phyloP scores from a whole-genome alignment of 768 basidiomycete species.

The Russula foetens region DNA sequence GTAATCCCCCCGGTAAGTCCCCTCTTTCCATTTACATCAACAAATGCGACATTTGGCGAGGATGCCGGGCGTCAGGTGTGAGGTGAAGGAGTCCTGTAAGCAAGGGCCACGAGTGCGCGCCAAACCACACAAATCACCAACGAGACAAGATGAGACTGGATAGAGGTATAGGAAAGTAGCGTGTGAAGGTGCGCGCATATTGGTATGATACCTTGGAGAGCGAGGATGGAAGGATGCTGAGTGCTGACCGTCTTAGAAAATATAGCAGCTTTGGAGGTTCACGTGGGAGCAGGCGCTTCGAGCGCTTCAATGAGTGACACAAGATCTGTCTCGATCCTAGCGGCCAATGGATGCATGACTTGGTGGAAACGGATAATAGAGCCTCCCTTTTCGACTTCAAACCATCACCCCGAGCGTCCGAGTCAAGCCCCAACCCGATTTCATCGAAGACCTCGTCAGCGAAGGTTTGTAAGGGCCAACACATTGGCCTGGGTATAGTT shows the following conservation, averaged over 20 bases:
- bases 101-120: slow-evolving; percentile 63
- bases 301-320: slow-evolving; percentile 55
- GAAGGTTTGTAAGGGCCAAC: slow-evolving; percentile 55
- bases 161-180: slow-evolving; percentile 45
- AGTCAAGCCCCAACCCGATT: slow-evolving; percentile 51
- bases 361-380: slow-evolving; percentile 58
- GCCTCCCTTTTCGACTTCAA: slow-evolving; percentile 62
- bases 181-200: slow-evolving; percentile 48
- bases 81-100: slow-evolving; percentile 47
- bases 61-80: slow-evolving; percentile 34
- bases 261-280: neutral
- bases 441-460: slow-evolving; percentile 67
- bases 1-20: slow-evolving; percentile 33
- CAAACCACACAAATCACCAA: slow-evolving; percentile 68
- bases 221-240: slow-evolving; percentile 51
- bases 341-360: slow-evolving; percentile 56
- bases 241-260: neutral
- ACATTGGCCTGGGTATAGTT: slow-evolving; percentile 69
- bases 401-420: slow-evolving; percentile 57
- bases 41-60: slow-evolving; percentile 28
- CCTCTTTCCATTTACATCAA: slow-evolving; percentile 23
- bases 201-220: slow-evolving; percentile 53
- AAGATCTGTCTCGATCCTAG: slow-evolving; percentile 52
- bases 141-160: slow-evolving; percentile 57
- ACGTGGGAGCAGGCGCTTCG: slow-evolving; percentile 33